Evolutionary conservation across 2,329 filamentous ascomycete species (phyloP).

Genomic region (Nigrospora oryzae): DNA sequence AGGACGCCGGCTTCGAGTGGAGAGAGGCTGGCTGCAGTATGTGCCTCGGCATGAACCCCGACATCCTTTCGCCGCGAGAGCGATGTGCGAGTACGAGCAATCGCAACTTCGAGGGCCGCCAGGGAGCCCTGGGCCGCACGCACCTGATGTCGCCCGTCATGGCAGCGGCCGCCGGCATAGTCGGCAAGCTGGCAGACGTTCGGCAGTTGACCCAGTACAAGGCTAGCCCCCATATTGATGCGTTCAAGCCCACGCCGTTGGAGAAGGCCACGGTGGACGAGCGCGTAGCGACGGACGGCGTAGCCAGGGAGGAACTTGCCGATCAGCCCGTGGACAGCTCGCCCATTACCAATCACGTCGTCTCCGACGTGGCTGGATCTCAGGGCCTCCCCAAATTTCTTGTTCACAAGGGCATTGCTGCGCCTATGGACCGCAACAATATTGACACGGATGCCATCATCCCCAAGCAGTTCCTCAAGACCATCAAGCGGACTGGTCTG

Average conservation of each 20-base stretch:
- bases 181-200: constrained; percentile 86
- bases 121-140: constrained; percentile 84
- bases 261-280: constrained; percentile 44
- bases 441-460: constrained; percentile 99
- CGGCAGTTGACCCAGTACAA: constrained; percentile 63
- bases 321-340: constrained; percentile 56
- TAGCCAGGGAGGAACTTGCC: constrained; percentile 41
- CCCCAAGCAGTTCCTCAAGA: constrained; percentile 98
- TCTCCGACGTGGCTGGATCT: constrained; percentile 34
- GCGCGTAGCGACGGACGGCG: constrained; percentile 39
- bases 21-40: constrained; percentile 97
- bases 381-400: constrained; percentile 77
- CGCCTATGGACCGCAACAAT: constrained; percentile 79
- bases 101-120: constrained; percentile 94
- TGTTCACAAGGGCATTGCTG: constrained; percentile 76
- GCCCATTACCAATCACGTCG: constrained; percentile 55
- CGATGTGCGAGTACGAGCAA: constrained; percentile 94
- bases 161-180: constrained; percentile 85
- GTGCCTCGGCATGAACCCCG: constrained; percentile 99
- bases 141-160: constrained; percentile 97
- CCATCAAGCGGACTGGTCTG: constrained; percentile 94
- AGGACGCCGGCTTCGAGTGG: constrained; percentile 93
- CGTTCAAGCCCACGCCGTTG: constrained; percentile 30
- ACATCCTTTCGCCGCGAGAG: constrained; percentile 87
- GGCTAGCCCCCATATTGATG: constrained; percentile 51